A percentile compares a stretch with the other conserved stretches of the same genome.
Conservation (phyloP, 805 yeast genomes). For the Kurtzmaniella fragi region DNA sequence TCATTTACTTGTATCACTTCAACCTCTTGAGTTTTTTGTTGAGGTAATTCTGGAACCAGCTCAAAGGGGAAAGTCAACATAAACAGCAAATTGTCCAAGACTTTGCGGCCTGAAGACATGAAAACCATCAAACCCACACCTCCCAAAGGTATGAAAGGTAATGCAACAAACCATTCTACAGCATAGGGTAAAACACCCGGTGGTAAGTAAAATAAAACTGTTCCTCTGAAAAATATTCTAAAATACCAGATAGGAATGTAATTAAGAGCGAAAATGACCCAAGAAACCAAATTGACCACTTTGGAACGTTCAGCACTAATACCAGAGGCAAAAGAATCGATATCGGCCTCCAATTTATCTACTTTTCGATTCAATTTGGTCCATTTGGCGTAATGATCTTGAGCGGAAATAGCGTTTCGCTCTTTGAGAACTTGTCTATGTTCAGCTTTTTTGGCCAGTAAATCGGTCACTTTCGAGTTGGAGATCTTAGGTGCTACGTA, state of each 20-base stretch:
- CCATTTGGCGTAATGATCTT: constrained; percentile 95
- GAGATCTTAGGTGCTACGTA: constrained; percentile 21
- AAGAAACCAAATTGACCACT: constrained; percentile 28
- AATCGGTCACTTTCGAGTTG: constrained; percentile 21
- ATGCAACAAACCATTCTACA: constrained; percentile 52
- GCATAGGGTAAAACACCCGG: constrained; percentile 49
- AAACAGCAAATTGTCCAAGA: constrained; percentile 18
- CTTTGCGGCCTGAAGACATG: constrained; percentile 41
- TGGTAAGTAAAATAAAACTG: constrained; percentile 57
- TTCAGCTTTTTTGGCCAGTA: constrained; percentile 32
- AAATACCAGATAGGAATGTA: constrained; percentile 44
- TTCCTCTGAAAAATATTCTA: constrained; percentile 49
- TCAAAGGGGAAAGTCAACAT: constrained; percentile 17
- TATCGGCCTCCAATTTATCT: constrained; percentile 52
- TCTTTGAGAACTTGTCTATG: constrained; percentile 45
- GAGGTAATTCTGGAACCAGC: background rate
- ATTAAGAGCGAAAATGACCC: constrained; percentile 33
- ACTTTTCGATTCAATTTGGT: constrained; percentile 78
- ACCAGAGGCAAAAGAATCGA: constrained; percentile 37
- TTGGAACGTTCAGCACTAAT: constrained; percentile 31
- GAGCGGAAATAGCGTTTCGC: constrained; percentile 67
- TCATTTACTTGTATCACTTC: no score
- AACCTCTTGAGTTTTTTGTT: no score
- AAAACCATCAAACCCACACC: constrained; percentile 56
- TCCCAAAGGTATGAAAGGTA: constrained; percentile 61